phyloP scores from a whole-genome alignment of 306 rosid species.

The Vicia sativa region DNA sequence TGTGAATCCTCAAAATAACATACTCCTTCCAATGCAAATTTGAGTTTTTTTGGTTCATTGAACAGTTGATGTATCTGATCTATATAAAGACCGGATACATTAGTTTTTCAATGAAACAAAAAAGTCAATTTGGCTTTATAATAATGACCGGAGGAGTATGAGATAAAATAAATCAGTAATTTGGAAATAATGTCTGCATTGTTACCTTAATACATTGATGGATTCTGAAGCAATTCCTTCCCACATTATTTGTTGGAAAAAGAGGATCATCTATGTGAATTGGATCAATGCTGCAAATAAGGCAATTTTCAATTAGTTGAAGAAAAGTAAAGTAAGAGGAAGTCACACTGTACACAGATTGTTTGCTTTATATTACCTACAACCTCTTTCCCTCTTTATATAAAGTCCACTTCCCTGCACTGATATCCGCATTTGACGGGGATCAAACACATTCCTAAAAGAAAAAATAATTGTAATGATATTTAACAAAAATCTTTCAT shows the following conservation, averaged over 20 bases:
- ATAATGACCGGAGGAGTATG: no score
- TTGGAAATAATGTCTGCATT: neutral
- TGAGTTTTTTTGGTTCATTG: no score
- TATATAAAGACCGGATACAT: no score
- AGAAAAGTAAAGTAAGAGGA: slow-evolving; percentile 22
- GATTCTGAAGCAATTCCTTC: slow-evolving; percentile 95
- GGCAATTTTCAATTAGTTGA: slow-evolving; percentile 30
- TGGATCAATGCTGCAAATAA: slow-evolving; percentile 84
- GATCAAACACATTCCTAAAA: slow-evolving; percentile 89
- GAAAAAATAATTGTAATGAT: slow-evolving; percentile 28
- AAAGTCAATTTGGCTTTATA: no score
- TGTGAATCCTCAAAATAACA: slow-evolving; percentile 5
- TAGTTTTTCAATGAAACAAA: no score
- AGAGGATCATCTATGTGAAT: slow-evolving; percentile 96
- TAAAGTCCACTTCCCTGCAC: slow-evolving; percentile 98
- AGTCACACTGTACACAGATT: slow-evolving; percentile 16
- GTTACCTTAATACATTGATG: slow-evolving; percentile 97
- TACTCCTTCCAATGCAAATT: no score
- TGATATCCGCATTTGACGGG: slow-evolving; percentile 93
- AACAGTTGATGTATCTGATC: no score
- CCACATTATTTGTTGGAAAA: slow-evolving; percentile 86
- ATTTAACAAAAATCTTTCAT: neutral
- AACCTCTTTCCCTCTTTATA: slow-evolving; percentile 93
- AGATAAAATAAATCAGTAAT: neutral
- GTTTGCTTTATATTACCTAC: slow-evolving; percentile 63